A percentile compares a stretch with the other conserved stretches of the same genome.
These are phyloP conservation scores for Citrullus amarus DNA, from an alignment of 306 rosid genomes.

Conservation along the genomic window DNA sequence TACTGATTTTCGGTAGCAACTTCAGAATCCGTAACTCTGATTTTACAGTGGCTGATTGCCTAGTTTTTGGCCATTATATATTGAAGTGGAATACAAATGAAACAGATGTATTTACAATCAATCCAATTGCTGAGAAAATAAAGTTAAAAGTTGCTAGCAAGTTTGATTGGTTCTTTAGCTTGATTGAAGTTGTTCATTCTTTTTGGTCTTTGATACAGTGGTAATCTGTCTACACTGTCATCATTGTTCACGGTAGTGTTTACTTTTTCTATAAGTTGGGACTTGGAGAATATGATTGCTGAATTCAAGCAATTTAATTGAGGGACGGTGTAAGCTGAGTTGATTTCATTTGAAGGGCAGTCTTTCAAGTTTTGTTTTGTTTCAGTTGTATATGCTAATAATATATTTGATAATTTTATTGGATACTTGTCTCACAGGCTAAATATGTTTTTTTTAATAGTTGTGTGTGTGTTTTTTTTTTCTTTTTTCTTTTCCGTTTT, in stretches of 20 bases:
- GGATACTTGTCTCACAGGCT: too few relatives aligned
- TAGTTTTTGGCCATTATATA: background rate
- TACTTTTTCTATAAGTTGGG: background rate
- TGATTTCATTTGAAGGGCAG: too few relatives aligned
- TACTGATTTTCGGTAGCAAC: background rate
- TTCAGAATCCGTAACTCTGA: background rate
- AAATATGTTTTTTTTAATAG: too few relatives aligned
- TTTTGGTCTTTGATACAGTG: background rate
- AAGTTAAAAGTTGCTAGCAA: background rate
- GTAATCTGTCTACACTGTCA: background rate
- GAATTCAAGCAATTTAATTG: background rate
- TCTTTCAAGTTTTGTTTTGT: too few relatives aligned
- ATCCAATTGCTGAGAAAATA: background rate
- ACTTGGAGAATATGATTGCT: background rate
- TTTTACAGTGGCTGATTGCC: background rate
- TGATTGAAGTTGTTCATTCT: background rate
- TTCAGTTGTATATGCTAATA: too few relatives aligned
- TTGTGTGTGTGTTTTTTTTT: too few relatives aligned
- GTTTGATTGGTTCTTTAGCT: background rate
- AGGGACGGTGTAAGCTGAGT: too few relatives aligned
- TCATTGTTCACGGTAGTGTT: background rate
- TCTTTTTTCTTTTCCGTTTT: too few relatives aligned
- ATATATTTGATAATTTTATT: too few relatives aligned
- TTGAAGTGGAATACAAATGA: background rate
- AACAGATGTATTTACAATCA: background rate